Conservation (phyloP, 2,329 filamentous ascomycete species). For the Chalara sp. region DNA sequence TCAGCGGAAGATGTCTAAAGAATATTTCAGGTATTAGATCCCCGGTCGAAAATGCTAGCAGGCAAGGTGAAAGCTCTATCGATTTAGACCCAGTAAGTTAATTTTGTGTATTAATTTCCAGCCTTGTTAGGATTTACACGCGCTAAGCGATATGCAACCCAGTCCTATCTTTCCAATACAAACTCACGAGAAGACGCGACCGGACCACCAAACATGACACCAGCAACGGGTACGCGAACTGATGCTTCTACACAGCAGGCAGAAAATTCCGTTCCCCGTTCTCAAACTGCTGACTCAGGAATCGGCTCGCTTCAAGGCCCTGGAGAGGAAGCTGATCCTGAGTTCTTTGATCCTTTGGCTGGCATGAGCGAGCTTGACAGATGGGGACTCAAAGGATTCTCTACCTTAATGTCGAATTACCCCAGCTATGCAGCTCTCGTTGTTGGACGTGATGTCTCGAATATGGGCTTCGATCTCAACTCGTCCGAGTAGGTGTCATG, state of each 20-base stretch:
- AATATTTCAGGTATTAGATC: no score
- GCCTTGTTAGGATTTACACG: no score
- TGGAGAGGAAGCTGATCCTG: conserved; percentile 22
- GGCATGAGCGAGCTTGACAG: conserved; percentile 58
- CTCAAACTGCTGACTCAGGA: conserved; percentile 17
- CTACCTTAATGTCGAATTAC: conserved; percentile 53
- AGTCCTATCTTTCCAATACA: no score
- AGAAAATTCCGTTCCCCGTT: conserved; percentile 8
- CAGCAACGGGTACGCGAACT: conserved; percentile 11
- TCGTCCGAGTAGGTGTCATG: conserved; percentile 47
- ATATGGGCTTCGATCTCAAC: conserved; percentile 50
- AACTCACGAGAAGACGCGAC: conserved; percentile 13
- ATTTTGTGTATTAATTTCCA: no score
- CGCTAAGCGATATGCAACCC: no score
- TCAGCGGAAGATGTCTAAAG: no score
- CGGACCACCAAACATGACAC: conserved; percentile 16
- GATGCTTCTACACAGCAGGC: conserved; percentile 12
- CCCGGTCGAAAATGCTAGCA: no score
- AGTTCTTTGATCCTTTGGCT: conserved; percentile 49
- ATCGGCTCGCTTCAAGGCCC: conserved; percentile 16
- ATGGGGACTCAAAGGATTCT: conserved; percentile 58
- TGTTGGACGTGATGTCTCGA: conserved; percentile 50
- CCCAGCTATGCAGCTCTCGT: conserved; percentile 56
- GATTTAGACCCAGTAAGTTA: no score
- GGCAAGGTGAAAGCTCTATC: no score